Evolutionary conservation across 2,329 filamentous ascomycete species (phyloP), one percentile per base, ranked within the genome.

Genomic region (Bipolaris victoriae): DNA sequence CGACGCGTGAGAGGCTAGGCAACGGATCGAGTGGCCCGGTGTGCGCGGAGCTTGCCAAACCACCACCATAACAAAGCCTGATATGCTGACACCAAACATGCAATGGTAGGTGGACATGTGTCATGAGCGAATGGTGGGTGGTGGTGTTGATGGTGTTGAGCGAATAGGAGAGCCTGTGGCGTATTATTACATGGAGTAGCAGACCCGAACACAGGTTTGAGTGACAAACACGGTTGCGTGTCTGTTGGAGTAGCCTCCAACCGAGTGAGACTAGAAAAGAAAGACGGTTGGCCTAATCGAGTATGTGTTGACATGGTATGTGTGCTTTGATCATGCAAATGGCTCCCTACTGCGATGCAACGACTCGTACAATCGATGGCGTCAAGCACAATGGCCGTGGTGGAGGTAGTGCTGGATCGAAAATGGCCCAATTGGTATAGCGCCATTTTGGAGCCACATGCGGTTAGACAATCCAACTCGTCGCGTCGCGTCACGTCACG

Each of bases 401-500:
- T 55, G 15, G 36, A 41, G 22, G 33, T 18, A 22, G 39, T 35
- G 24, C 22, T n/a, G 20, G 13, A 37, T 13, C 9, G n/a, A 54
- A 55, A 55, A 49, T 36, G 36, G 44, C 47, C 22, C 39, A 31
- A 13, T 31, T 11, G 29, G 29, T 10, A 31, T 47, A 47, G 55
- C 44, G 51, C 41, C 51, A 52, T 55, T 51, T 53, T 53, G 18
- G 31, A 58, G 54, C 55, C 55, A 58, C 46, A 57, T 58, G 52
- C 58, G 59, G 56, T 20, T 49, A 52, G 51, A 53, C 50, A 44
- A 22, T 6, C 3, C 15, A n/a, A 4, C 29, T 31, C 10, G 22
- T 43, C 58, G 37, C 48, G 51, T 55, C 59, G 59, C 57, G 57
- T 45, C 49, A 40, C 55, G 55, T 47, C 33, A 29, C 57, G 59